Conservation (phyloP, 2,329 filamentous ascomycete genomes). For the Cercospora janseana region DNA sequence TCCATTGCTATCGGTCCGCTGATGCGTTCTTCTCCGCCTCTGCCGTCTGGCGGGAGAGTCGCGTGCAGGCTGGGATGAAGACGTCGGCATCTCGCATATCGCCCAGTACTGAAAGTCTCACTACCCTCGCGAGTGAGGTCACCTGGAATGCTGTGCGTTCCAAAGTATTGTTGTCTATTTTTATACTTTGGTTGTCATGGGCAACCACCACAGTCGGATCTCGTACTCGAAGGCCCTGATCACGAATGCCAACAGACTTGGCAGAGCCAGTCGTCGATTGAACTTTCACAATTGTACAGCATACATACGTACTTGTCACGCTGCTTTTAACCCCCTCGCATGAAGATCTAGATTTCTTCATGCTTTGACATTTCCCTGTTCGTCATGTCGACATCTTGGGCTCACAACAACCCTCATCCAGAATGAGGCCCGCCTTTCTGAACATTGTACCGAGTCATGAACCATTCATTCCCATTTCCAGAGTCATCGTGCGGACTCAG, state of each 20-base stretch:
- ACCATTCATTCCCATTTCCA: slow-evolving; percentile 1
- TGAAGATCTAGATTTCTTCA: background rate
- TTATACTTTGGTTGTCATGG: slow-evolving; percentile 87
- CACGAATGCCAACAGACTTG: background rate
- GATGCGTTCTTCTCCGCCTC: slow-evolving; percentile 36
- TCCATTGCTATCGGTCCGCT: slow-evolving; percentile 38
- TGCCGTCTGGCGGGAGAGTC: slow-evolving; percentile 35
- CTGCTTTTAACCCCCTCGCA: too few species aligned
- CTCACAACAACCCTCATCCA: slow-evolving; percentile 1
- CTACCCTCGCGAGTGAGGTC: background rate
- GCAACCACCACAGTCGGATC: too few species aligned
- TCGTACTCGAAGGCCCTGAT: too few species aligned
- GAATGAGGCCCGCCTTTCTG: background rate
- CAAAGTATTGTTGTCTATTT: slow-evolving; percentile 55
- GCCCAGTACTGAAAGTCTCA: background rate
- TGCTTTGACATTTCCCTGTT: background rate
- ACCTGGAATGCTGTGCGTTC: slow-evolving; percentile 14
- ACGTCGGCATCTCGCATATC: slow-evolving; percentile 9
- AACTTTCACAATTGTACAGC: slow-evolving; percentile 1
- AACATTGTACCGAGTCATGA: slow-evolving; percentile 16
- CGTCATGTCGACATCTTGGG: background rate
- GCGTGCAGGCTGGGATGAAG: slow-evolving; percentile 15
- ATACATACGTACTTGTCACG: slow-evolving; percentile 2
- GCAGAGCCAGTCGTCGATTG: background rate
- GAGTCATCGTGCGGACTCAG: background rate